Evolutionary conservation across 106 monocot genomes (phyloP), one percentile per base, ranked within the genome.

Genomic region (Vanilla planifolia): DNA sequence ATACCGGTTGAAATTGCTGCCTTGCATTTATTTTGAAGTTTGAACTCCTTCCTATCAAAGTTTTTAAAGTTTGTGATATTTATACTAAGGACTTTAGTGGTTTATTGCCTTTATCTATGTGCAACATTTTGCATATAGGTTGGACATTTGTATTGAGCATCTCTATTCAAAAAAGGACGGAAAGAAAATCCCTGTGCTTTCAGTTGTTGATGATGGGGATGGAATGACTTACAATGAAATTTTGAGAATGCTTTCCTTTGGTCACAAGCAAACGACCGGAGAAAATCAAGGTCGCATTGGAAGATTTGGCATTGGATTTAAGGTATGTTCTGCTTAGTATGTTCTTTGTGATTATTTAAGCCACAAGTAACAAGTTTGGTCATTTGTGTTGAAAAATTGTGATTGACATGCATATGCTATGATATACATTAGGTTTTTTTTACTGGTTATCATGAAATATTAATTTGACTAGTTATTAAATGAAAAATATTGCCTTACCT

Each of bases 261-360:
- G 89, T 16, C 81, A 81, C 23, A 79, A 69, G 22, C 71, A 77
- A 29, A 63, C 70, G 39, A 40, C 73, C 44, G 30, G 35, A 56
- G 55, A 75, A 24, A 60, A 73, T 52, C 33, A 35, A 13, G 73
- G 81, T 69, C 61, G 39, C 5, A 85, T 85, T 64, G 89, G 89
- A 28, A 75, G 72, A 67, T 89, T 89, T 76, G 89, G 85, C 13
- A 75, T 89, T 51, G 89, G 85, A 55, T 89, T 89, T 64, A 89
- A 89, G 85, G 89, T 85, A 68, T n/a, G n/a, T 53, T 51, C 5
- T 3, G n/a, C n/a, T n/a, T n/a, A n/a, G n/a, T n/a, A n/a, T n/a
- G n/a, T n/a, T n/a, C n/a, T n/a, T n/a, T n/a, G n/a, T n/a, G n/a
- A n/a, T n/a, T n/a, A n/a, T n/a, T 53, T 32, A 5, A 53, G 15